Evolutionary conservation across 2,329 filamentous ascomycete genomes (phyloP).

Genomic region (Geosmithia flava): DNA sequence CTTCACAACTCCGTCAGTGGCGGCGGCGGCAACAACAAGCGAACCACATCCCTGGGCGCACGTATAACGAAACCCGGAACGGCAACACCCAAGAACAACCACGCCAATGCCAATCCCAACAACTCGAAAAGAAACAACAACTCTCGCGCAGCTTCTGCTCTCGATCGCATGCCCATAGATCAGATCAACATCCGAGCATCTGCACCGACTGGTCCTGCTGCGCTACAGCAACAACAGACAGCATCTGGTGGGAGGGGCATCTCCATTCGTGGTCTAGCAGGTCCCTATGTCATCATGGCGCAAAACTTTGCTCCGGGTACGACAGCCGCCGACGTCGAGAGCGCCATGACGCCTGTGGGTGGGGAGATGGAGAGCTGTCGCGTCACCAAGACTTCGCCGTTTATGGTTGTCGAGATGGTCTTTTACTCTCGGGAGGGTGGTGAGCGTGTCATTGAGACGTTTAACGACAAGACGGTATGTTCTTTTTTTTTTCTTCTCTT

Average conservation of each 20-base stretch:
- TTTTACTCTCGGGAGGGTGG: constrained; percentile 63
- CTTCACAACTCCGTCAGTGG: constrained; percentile 38
- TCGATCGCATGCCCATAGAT: constrained; percentile 25
- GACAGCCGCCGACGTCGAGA: constrained; percentile 71
- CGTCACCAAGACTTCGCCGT: constrained; percentile 54
- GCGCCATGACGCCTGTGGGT: constrained; percentile 65
- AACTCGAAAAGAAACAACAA: constrained; percentile 10
- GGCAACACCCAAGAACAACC: constrained; percentile 1
- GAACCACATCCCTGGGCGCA: constrained; percentile 28
- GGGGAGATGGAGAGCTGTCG: constrained; percentile 56
- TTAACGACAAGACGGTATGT: constrained; percentile 66
- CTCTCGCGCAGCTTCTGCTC: constrained; percentile 29
- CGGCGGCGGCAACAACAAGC: constrained; percentile 6
- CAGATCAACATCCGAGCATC: constrained; percentile 20
- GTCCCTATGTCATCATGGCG: constrained; percentile 60
- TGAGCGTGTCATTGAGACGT: constrained; percentile 60
- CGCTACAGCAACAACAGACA: constrained; percentile 2
- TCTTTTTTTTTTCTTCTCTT: background rate
- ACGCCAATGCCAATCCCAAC: background rate
- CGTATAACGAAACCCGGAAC: constrained; percentile 28
- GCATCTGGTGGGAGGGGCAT: constrained; percentile 30
- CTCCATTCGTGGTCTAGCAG: constrained; percentile 60
- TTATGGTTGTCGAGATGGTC: constrained; percentile 66
- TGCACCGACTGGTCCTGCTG: constrained; percentile 2
- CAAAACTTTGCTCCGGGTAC: constrained; percentile 77